Evolutionary conservation across 1,284 basidiomycete species (phyloP), one percentile per base, ranked within the genome.

Genomic region (Boletus mariae): DNA sequence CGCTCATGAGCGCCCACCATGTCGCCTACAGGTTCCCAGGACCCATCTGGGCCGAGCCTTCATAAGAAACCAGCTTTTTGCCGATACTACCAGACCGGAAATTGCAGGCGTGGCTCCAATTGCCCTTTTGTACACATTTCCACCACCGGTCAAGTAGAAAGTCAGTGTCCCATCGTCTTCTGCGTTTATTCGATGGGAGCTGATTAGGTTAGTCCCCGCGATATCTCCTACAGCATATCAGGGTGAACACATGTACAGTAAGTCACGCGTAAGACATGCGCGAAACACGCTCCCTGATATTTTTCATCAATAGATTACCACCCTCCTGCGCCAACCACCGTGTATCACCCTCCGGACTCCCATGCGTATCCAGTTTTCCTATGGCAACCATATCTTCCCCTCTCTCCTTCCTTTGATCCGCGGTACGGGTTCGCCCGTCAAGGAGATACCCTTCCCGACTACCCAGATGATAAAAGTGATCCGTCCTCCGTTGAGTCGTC

Each of bases 401-500:
- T 53, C 4, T 57, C 54, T 2, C 45, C 55, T 20, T 54, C 61
- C 6, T 55, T 64, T 52, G 61, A 59, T 56, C 54, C 57, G 17
- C 46, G 20, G 25, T 65, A 60, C 38, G 59, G 53, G 26, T 43
- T 31, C 47, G 50, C 42, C 29, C 41, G 45, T 43, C 57, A 50
- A 4, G 31, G 45, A 12, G 59, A 57, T 29, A 23, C 47, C 9
- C 40, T 44, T 4, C 17, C 37, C 32, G 61, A 62, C 49, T 55
- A 57, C n/a, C 57, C 57, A 5, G 64, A 66, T 47, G 63, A 67
- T 49, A 58, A 45, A 12, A 64, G 63, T 20, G 66, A 68, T 17
- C 64, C 63, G 3, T 69, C 62, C n/a, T 68, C 65, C n/a, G 53
- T 56, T 23, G 65, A 59, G 23, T 66, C 59, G 13, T 51, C 61